These are phyloP conservation scores for Skeletonema costatum DNA, from an alignment of 108 stramenopile species.

Conservation along the genomic window DNA sequence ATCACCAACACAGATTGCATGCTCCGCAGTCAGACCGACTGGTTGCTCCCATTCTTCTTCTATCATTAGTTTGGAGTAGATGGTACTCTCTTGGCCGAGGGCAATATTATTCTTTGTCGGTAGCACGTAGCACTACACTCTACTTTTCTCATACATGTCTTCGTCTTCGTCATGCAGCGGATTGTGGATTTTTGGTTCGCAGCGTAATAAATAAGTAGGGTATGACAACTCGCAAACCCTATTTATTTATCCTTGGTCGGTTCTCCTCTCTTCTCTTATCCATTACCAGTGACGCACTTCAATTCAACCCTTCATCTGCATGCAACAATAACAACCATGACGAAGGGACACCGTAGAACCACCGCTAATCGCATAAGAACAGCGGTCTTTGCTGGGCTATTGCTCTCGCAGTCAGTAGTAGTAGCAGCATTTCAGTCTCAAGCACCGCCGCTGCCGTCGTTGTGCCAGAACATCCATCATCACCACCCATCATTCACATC, in stretches of 20 bases:
- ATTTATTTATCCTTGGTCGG: too few species aligned
- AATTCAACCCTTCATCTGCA: too few species aligned
- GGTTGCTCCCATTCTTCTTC: conserved; percentile 8
- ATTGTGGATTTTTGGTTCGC: too few species aligned
- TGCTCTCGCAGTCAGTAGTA: background rate
- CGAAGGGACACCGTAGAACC: background rate
- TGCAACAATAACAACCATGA: background rate
- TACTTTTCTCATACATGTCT: too few species aligned
- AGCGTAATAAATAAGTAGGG: too few species aligned
- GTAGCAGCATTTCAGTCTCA: conserved; percentile 1
- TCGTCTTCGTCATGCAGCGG: too few species aligned
- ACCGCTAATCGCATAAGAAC: background rate
- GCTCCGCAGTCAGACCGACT: conserved; percentile 10
- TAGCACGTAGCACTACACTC: too few species aligned
- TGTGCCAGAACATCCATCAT: background rate
- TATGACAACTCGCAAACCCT: too few species aligned
- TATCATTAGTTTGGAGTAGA: background rate
- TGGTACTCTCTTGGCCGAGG: too few species aligned
- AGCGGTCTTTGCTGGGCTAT: background rate
- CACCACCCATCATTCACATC: background rate
- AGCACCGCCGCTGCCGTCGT: background rate
- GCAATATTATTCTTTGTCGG: too few species aligned
- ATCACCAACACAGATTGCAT: conserved; percentile 4
- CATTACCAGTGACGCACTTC: too few species aligned
- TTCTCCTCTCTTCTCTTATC: too few species aligned